Evolutionary conservation across 1,284 basidiomycete species (phyloP), one percentile per base, ranked within the genome.

Genomic region (Thecaphora frezii): DNA sequence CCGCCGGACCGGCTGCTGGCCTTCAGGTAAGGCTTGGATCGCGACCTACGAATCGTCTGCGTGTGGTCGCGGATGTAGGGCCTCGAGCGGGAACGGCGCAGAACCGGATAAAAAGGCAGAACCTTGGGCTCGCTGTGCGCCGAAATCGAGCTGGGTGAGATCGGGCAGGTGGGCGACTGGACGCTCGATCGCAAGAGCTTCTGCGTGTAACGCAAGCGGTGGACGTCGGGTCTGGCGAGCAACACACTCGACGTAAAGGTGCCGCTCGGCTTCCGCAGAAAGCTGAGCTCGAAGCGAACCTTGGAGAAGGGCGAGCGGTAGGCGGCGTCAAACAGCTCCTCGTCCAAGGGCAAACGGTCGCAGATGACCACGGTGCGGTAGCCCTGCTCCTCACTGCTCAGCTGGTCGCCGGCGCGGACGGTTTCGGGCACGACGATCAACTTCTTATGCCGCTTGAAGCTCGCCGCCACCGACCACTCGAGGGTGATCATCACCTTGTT

Each of bases 351-450:
- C 42, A 26, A 61, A 21, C 59, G 60, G 25, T 65, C 62, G 41
- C 58, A 63, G 23, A 74, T 62, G 9, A 74, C 45, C 16, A 74
- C 55, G 8, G 71, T 68, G 21, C 73, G 56, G 33, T 58, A 51
- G 23, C 55, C 58, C 36, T 58, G 64, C n/a, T 22, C 36, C 1
- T 47, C 44, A 12, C 40, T 5, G n/a, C 53, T 26, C 18, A 66
- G 26, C 10, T 23, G 7, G 2, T 52, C 44, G 19, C 37, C 9
- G 10, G 25, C 25, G 37, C 58, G 51, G 33, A 51, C 50, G 18
- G 52, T 47, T 25, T 60, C 58, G 41, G 65, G 65, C 19, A 60
- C 66, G 1, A 73, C 65, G 36, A 75, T 59, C 73, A 71, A 75
- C 52, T 72, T 73, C 24, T 69, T 62, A 38, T 56, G 55, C 7